phyloP scores from a whole-genome alignment of 2,329 filamentous ascomycete genomes.

The Cytospora schulzeri region DNA sequence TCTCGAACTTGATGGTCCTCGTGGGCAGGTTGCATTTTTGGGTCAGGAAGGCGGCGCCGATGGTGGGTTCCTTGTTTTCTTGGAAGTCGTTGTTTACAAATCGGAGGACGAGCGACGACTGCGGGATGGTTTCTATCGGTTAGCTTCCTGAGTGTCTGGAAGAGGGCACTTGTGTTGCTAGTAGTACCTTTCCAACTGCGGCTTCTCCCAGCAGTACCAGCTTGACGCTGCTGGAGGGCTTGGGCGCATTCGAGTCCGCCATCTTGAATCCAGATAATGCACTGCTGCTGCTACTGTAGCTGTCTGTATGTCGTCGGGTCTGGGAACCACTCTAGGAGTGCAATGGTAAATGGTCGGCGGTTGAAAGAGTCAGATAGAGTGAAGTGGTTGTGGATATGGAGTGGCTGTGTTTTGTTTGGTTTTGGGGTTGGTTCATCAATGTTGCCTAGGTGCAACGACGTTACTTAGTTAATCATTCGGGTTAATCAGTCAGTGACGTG shows the following conservation, averaged over 20 bases:
- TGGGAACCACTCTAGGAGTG: not conserved
- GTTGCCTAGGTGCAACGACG: slow-evolving; percentile 10
- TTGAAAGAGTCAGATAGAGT: slow-evolving; percentile 1
- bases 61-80: slow-evolving; percentile 99
- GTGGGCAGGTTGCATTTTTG: slow-evolving; percentile 97
- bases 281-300: slow-evolving; percentile 2
- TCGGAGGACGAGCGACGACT: slow-evolving; percentile 96
- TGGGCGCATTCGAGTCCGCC: slow-evolving; percentile 77
- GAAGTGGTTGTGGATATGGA: slow-evolving; percentile 12
- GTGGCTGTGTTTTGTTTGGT: slow-evolving; percentile 6
- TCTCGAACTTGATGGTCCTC: slow-evolving; percentile 90
- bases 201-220: slow-evolving; percentile 96
- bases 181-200: slow-evolving; percentile 96
- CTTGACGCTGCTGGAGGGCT: slow-evolving; percentile 99
- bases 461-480: slow-evolving; percentile 9
- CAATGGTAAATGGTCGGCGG: slow-evolving; percentile 1
- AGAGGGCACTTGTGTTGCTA: too few relatives aligned
- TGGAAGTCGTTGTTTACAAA: slow-evolving; percentile 99
- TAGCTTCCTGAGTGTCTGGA: too few relatives aligned
- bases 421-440: slow-evolving; percentile 5
- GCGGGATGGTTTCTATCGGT: not conserved
- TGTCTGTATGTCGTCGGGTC: slow-evolving; percentile 7
- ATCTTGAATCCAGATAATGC: slow-evolving; percentile 46
- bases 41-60: slow-evolving; percentile 96
- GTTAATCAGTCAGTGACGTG: slow-evolving; percentile 13